Evolutionary conservation across 257 asterid genomes (phyloP).

Genomic region (Solanum pimpinellifolium): DNA sequence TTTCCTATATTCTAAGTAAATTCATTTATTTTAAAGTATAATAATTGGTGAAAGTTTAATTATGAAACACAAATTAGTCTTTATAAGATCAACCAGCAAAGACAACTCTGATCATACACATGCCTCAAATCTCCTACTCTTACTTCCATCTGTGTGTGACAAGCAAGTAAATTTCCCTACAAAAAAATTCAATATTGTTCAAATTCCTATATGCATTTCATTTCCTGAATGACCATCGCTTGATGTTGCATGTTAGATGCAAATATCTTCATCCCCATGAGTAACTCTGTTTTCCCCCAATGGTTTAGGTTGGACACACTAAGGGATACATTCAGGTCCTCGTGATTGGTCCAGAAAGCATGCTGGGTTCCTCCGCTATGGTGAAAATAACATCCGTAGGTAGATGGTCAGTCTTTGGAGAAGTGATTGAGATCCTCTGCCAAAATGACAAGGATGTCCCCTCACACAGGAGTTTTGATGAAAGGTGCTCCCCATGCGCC

Average conservation of each 20-base stretch:
- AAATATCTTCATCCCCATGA: not conserved
- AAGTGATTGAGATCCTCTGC: constrained; percentile 57
- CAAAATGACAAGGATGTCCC: constrained; percentile 2
- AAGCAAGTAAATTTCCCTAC: not conserved
- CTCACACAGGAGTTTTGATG: constrained; percentile 10
- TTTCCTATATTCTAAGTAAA: not conserved
- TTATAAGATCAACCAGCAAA: not conserved
- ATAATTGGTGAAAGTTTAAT: not conserved
- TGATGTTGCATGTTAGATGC: not conserved
- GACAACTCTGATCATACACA: not conserved
- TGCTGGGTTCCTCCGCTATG: constrained; percentile 74
- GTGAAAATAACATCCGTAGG: constrained; percentile 76
- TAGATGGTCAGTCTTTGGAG: constrained; percentile 96
- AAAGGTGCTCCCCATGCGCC: constrained; percentile 23
- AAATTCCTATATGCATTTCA: not conserved
- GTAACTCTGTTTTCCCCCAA: not conserved
- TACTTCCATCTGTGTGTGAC: not conserved
- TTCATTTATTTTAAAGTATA: not conserved
- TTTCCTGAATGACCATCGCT: not conserved
- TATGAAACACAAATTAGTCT: not conserved
- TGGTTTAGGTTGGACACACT: constrained; percentile 87
- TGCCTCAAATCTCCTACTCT: not conserved
- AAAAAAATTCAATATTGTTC: not conserved
- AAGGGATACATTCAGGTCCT: constrained; percentile 94
- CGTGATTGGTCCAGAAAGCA: constrained; percentile 67